Evolutionary conservation across 23 red algal genomes (phyloP).

Genomic region (Gracilaria caudata): DNA sequence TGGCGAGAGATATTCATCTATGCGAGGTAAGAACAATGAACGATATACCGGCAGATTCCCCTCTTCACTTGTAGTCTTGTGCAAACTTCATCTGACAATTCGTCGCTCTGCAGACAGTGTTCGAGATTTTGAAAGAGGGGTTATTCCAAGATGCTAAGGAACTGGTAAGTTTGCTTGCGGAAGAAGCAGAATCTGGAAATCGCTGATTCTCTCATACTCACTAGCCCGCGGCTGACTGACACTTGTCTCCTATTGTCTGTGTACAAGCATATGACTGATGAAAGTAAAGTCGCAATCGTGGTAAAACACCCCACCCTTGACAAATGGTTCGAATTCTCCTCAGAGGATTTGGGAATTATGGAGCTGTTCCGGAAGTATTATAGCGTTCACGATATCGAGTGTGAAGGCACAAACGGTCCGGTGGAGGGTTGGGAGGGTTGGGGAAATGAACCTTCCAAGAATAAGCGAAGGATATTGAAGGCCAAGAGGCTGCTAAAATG

Average conservation of each 20-base stretch:
- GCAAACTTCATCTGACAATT: background rate
- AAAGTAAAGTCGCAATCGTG: background rate
- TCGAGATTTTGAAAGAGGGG: background rate
- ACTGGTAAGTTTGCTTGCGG: background rate
- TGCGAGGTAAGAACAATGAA: background rate
- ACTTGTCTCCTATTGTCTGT: background rate
- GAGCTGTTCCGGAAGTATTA: background rate
- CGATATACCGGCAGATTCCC: no score
- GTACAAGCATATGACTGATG: background rate
- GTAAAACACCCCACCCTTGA: background rate
- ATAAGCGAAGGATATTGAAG: background rate
- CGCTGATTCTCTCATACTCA: background rate
- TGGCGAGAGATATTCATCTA: no score
- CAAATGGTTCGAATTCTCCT: background rate
- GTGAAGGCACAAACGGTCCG: background rate
- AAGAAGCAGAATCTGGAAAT: background rate
- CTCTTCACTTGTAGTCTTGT: no score
- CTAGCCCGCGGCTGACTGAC: background rate
- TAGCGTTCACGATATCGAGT: background rate
- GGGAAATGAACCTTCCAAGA: background rate
- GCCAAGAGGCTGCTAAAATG: background rate
- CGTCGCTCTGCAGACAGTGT: background rate
- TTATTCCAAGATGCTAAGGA: background rate
- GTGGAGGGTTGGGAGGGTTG: no score
- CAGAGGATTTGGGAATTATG: background rate